Evolutionary conservation across 1,284 basidiomycete species (phyloP).

Genomic region (Trametes pubescens): DNA sequence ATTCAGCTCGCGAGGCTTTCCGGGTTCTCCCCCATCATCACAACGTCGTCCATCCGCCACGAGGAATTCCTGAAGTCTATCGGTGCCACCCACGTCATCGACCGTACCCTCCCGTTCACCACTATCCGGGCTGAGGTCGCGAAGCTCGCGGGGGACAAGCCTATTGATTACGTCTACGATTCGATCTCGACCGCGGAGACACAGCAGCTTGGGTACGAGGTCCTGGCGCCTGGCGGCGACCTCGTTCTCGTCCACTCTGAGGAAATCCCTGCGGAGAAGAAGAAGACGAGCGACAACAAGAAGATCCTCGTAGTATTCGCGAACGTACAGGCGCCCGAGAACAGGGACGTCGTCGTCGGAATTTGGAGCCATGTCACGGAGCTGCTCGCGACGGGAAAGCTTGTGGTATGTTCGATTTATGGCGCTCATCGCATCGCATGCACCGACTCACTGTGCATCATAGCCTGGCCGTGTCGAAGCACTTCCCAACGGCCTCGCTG

Average conservation of each 20-base stretch:
- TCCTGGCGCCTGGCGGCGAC: conserved; percentile 38
- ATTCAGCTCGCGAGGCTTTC: conserved; percentile 57
- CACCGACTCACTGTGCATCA: not conserved
- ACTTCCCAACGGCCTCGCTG: conserved; percentile 54
- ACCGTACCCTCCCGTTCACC: conserved; percentile 25
- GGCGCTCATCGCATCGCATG: not conserved
- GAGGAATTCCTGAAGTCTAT: conserved; percentile 45
- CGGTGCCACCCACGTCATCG: conserved; percentile 37
- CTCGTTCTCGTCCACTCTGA: conserved; percentile 29
- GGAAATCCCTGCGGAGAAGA: conserved; percentile 20
- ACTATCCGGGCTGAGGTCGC: conserved; percentile 11
- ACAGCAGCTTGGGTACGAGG: conserved; percentile 35
- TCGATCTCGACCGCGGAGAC: conserved; percentile 33
- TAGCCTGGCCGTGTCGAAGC: conserved; percentile 46
- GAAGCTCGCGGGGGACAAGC: conserved; percentile 22
- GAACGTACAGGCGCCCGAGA: conserved; percentile 17
- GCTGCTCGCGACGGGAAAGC: conserved; percentile 24
- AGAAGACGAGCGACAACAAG: conserved; percentile 21
- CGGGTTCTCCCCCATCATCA: conserved; percentile 58
- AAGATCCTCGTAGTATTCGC: conserved; percentile 21
- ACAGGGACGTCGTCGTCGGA: conserved; percentile 17
- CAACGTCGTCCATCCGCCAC: conserved; percentile 56
- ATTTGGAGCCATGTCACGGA: conserved; percentile 25
- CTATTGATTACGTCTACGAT: conserved; percentile 39
- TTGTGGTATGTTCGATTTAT: conserved; percentile 24